phyloP scores from a whole-genome alignment of 306 rosid genomes.

The Dalbergia cochinchinensis region DNA sequence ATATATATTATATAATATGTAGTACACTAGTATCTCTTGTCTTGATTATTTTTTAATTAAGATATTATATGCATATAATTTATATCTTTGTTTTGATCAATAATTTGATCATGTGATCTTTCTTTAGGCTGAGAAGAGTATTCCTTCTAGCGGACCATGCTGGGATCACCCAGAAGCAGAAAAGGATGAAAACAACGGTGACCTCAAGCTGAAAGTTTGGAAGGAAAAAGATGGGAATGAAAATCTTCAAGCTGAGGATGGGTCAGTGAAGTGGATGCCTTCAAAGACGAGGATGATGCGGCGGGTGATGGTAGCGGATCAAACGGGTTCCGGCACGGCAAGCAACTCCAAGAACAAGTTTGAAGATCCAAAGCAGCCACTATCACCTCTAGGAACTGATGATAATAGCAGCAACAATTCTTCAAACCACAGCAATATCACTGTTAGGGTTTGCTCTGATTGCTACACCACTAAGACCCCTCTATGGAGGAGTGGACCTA shows the following conservation, averaged over 20 bases:
- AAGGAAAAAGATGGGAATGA: conserved; percentile 52
- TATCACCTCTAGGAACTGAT: conserved; percentile 28
- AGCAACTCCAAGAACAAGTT: conserved; percentile 39
- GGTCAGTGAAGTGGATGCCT: conserved; percentile 71
- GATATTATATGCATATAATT: no score
- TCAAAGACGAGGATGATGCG: conserved; percentile 66
- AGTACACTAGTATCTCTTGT: background rate
- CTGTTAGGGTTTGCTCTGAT: conserved; percentile 81
- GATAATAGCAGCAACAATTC: conserved; percentile 42
- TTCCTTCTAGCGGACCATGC: conserved; percentile 54
- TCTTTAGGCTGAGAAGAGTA: conserved; percentile 53
- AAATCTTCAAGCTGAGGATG: conserved; percentile 12
- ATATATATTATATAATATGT: background rate
- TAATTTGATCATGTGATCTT: conserved; percentile 30
- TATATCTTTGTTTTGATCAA: conserved; percentile 1
- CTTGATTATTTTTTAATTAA: background rate
- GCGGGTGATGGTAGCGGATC: conserved; percentile 58
- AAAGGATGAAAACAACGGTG: conserved; percentile 32
- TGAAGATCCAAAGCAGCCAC: conserved; percentile 52
- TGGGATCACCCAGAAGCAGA: conserved; percentile 34
- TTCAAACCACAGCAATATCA: conserved; percentile 40
- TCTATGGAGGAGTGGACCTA: conserved; percentile 96
- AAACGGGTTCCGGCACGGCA: conserved; percentile 22
- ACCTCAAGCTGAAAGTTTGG: conserved; percentile 52
- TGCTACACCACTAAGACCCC: conserved; percentile 94